Percentiles rank a stretch among this genome's conserved stretches.
phyloP scores from a whole-genome alignment of 2,329 filamentous ascomycete genomes.

The Leptosphaerulina australis region DNA sequence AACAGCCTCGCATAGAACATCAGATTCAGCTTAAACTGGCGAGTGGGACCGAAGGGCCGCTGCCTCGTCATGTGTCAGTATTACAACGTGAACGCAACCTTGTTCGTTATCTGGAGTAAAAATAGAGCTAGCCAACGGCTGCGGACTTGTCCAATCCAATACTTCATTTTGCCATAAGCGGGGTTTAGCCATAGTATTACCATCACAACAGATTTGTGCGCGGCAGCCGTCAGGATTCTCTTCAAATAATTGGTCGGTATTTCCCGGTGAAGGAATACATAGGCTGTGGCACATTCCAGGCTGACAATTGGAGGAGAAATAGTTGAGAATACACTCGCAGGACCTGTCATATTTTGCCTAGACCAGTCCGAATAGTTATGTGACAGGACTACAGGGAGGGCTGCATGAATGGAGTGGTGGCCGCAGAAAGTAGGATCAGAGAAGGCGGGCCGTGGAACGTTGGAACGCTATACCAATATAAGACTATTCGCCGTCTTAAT shows the following conservation, averaged over 20 bases:
- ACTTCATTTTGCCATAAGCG: slow-evolving; percentile 35
- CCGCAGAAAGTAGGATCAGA: slow-evolving; percentile 16
- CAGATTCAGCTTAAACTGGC: slow-evolving; percentile 23
- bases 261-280: slow-evolving; percentile 28
- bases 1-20: background rate
- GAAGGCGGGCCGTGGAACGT: slow-evolving; percentile 14
- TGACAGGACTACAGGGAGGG: slow-evolving; percentile 15
- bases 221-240: slow-evolving; percentile 20
- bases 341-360: slow-evolving; percentile 15
- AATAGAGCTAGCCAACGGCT: slow-evolving; percentile 4
- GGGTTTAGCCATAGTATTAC: slow-evolving; percentile 21
- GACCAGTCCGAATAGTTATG: slow-evolving; percentile 8
- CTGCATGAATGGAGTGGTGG: slow-evolving; percentile 17
- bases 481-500: slow-evolving; percentile 6
- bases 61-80: slow-evolving; percentile 4
- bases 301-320: slow-evolving; percentile 33
- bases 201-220: slow-evolving; percentile 9
- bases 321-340: slow-evolving; percentile 13
- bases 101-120: background rate
- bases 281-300: slow-evolving; percentile 14
- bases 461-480: background rate
- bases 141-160: slow-evolving; percentile 14
- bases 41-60: slow-evolving; percentile 20
- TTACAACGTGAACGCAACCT: background rate
- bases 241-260: slow-evolving; percentile 24